Conservation (phyloP, 179 eudicot genomes). For the Amaranthus tricolor region DNA sequence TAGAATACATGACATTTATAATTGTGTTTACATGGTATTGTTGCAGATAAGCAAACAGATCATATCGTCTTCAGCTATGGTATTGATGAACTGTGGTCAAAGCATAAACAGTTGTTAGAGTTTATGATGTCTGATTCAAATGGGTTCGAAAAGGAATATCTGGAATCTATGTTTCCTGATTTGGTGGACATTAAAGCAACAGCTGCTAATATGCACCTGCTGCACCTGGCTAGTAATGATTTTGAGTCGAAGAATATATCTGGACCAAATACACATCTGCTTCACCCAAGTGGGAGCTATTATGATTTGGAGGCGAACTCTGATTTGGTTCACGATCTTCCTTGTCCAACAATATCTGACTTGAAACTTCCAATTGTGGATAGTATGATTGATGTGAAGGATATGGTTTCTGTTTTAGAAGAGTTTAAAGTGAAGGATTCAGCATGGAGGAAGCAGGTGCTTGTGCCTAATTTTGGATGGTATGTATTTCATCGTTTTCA, state of each 20-base stretch:
- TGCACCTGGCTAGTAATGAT: constrained; percentile 28
- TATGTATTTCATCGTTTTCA: constrained; percentile 17
- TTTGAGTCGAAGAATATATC: constrained; percentile 15
- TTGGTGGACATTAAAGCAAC: constrained; percentile 40
- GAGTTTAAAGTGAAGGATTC: constrained; percentile 48
- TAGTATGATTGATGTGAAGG: constrained; percentile 44
- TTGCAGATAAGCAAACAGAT: constrained; percentile 47
- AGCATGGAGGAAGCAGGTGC: constrained; percentile 37
- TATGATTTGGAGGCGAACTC: constrained; percentile 33
- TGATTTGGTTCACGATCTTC: constrained; percentile 34
- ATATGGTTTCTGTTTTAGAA: constrained; percentile 44
- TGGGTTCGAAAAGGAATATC: constrained; percentile 34
- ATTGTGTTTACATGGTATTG: not conserved
- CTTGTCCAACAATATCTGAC: constrained; percentile 37
- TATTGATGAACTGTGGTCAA: constrained; percentile 42
- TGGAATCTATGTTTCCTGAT: constrained; percentile 42
- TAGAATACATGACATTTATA: not conserved
- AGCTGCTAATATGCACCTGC: constrained; percentile 27
- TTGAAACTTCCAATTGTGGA: constrained; percentile 29
- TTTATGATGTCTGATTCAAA: constrained; percentile 48
- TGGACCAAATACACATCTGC: constrained; percentile 29
- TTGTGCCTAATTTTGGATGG: constrained; percentile 67
- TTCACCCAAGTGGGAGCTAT: constrained; percentile 37
- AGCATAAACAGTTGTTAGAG: constrained; percentile 42
- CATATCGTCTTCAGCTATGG: constrained; percentile 45